Conservation (phyloP, 2,329 filamentous ascomycete species). For the Fusarium compactum region DNA sequence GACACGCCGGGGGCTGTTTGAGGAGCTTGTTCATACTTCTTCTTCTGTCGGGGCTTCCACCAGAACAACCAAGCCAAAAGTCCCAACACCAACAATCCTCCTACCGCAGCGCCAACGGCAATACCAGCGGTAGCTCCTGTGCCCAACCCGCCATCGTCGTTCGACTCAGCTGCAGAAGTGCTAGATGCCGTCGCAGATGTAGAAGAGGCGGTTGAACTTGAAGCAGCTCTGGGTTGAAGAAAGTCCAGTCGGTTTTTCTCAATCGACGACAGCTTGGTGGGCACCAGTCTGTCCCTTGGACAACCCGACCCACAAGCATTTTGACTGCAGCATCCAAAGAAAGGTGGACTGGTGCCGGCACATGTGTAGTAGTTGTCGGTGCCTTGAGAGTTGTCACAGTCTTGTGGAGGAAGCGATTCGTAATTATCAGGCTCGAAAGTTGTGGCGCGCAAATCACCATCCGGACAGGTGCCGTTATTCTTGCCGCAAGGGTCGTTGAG, state of each 20-base stretch:
- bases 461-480: slow-evolving; percentile 51
- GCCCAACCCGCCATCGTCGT: slow-evolving; percentile 21
- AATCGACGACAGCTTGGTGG: slow-evolving; percentile 27
- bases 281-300: slow-evolving; percentile 22
- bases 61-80: slow-evolving; percentile 41
- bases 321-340: slow-evolving; percentile 55
- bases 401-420: slow-evolving; percentile 49
- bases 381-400: slow-evolving; percentile 45
- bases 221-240: slow-evolving; percentile 22
- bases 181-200: slow-evolving; percentile 17
- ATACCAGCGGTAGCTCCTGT: slow-evolving; percentile 42
- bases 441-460: slow-evolving; percentile 44
- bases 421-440: slow-evolving; percentile 51
- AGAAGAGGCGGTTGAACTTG: slow-evolving; percentile 5
- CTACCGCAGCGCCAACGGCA: slow-evolving; percentile 33
- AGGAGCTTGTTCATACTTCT: slow-evolving; percentile 7
- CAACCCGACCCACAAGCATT: slow-evolving; percentile 42
- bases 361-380: slow-evolving; percentile 54
- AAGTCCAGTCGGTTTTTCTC: slow-evolving; percentile 32
- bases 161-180: slow-evolving; percentile 1
- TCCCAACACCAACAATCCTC: slow-evolving; percentile 26
- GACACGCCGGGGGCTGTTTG: neutral
- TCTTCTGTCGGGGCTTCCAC: slow-evolving; percentile 42
- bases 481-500: slow-evolving; percentile 51
- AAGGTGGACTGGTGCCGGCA: slow-evolving; percentile 48